Conservation (phyloP, 257 asterid species). For the Craterostigma plantagineum region DNA sequence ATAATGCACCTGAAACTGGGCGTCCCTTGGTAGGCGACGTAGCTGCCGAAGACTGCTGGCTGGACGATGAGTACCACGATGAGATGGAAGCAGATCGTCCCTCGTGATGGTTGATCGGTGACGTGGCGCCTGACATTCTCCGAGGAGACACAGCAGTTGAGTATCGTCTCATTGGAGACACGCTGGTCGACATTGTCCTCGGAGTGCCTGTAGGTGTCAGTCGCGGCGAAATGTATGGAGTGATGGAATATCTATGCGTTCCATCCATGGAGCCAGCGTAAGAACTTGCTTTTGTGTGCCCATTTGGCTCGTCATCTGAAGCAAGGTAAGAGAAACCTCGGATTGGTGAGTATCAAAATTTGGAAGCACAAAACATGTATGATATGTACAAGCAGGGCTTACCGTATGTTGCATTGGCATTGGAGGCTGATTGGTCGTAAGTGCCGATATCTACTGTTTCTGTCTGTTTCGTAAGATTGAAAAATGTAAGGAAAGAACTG, state of each 20-base stretch:
- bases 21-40: constrained; percentile 63
- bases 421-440: constrained; percentile 40
- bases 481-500: not conserved
- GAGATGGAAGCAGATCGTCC: constrained; percentile 34
- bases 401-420: constrained; percentile 27
- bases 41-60: constrained; percentile 77
- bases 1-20: constrained; percentile 45
- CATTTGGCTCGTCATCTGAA: constrained; percentile 41
- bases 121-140: constrained; percentile 24
- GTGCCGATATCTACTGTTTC: constrained; percentile 61
- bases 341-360: too few relatives aligned
- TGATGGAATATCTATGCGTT: constrained; percentile 31
- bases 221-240: constrained; percentile 35
- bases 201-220: constrained; percentile 51
- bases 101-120: constrained; percentile 30
- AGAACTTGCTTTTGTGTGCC: constrained; percentile 35
- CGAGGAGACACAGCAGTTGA: constrained; percentile 34
- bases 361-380: too few relatives aligned
- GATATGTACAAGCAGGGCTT: constrained; percentile 2
- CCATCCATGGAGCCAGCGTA: constrained; percentile 31
- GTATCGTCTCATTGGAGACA: constrained; percentile 30
- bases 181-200: constrained; percentile 40
- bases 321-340: constrained; percentile 1
- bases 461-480: constrained; percentile 18
- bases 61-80: constrained; percentile 59